These are phyloP conservation scores for Paraphysoderma sedebokerense DNA, from an alignment of 371 early-diverging fungal species.

Conservation along the genomic window DNA sequence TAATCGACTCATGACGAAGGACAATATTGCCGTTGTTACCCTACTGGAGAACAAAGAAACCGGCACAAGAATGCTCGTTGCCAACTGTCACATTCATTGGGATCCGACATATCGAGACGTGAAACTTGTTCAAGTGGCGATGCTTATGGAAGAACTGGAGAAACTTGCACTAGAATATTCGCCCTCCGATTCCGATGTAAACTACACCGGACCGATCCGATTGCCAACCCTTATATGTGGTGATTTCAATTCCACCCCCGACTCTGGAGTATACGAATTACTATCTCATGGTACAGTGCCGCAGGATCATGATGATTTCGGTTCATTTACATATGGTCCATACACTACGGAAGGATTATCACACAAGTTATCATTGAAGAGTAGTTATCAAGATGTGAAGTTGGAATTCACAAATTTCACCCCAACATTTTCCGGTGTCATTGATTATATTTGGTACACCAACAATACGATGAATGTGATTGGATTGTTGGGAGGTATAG, in stretches of 20 bases:
- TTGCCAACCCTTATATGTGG: slow-evolving; percentile 69
- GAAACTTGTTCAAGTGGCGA: slow-evolving; percentile 91
- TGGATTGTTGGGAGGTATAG: slow-evolving; percentile 71
- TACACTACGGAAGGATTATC: slow-evolving; percentile 68
- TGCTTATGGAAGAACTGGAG: slow-evolving; percentile 87
- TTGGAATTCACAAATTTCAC: slow-evolving; percentile 92
- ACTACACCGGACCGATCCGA: slow-evolving; percentile 5
- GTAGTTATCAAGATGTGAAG: slow-evolving; percentile 61
- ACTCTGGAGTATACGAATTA: slow-evolving; percentile 86
- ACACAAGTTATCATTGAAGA: slow-evolving; percentile 62
- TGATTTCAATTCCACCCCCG: slow-evolving; percentile 91
- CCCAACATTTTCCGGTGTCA: slow-evolving; percentile 74
- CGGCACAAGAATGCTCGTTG: slow-evolving; percentile 52
- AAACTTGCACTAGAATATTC: slow-evolving; percentile 18
- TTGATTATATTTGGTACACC: slow-evolving; percentile 96
- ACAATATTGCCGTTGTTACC: slow-evolving; percentile 84
- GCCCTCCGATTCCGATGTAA: slow-evolving; percentile 9
- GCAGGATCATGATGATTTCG: slow-evolving; percentile 72
- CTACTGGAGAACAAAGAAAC: slow-evolving; percentile 70
- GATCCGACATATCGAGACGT: slow-evolving; percentile 88
- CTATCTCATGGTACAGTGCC: slow-evolving; percentile 28
- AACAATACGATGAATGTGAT: slow-evolving; percentile 52
- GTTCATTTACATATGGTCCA: slow-evolving; percentile 57
- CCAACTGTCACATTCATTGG: slow-evolving; percentile 91
- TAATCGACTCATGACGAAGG: slow-evolving; percentile 89